Evolutionary conservation across 306 rosid genomes (phyloP).

Genomic region (Quercus wislizeni): DNA sequence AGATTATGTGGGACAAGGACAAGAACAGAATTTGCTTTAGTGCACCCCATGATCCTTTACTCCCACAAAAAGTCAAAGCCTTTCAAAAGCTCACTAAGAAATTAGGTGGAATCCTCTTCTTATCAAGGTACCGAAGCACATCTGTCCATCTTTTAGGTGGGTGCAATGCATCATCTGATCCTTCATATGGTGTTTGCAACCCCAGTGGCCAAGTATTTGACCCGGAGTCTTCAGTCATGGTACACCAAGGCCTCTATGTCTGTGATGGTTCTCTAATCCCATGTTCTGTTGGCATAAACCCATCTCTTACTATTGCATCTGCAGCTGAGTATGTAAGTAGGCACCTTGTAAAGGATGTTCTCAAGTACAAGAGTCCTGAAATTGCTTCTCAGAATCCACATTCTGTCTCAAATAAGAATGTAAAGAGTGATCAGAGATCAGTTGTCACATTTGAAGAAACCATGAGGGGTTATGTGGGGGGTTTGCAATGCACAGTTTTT

Average conservation of each 20-base stretch:
- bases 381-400: background rate
- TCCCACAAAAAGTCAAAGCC: slow-evolving; percentile 27
- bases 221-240: background rate
- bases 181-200: slow-evolving; percentile 34
- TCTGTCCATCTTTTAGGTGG: slow-evolving; percentile 39
- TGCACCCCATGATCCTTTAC: slow-evolving; percentile 31
- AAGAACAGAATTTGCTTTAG: slow-evolving; percentile 25
- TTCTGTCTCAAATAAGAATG: background rate
- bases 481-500: slow-evolving; percentile 31
- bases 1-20: slow-evolving; percentile 19
- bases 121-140: slow-evolving; percentile 34
- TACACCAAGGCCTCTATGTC: slow-evolving; percentile 27
- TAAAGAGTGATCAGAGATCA: slow-evolving; percentile 5
- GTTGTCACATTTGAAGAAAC: slow-evolving; percentile 19
- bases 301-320: slow-evolving; percentile 32
- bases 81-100: slow-evolving; percentile 32
- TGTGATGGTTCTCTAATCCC: slow-evolving; percentile 42
- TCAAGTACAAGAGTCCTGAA: slow-evolving; percentile 14
- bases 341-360: slow-evolving; percentile 26
- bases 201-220: slow-evolving; percentile 35
- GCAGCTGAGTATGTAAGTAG: slow-evolving; percentile 30
- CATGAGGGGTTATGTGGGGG: slow-evolving; percentile 33
- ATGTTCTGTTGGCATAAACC: slow-evolving; percentile 35
- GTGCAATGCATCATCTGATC: slow-evolving; percentile 28
- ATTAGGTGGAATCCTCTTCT: slow-evolving; percentile 34